Conservation (phyloP, 2,329 filamentous ascomycete genomes). For the Orbilia brochopaga region DNA sequence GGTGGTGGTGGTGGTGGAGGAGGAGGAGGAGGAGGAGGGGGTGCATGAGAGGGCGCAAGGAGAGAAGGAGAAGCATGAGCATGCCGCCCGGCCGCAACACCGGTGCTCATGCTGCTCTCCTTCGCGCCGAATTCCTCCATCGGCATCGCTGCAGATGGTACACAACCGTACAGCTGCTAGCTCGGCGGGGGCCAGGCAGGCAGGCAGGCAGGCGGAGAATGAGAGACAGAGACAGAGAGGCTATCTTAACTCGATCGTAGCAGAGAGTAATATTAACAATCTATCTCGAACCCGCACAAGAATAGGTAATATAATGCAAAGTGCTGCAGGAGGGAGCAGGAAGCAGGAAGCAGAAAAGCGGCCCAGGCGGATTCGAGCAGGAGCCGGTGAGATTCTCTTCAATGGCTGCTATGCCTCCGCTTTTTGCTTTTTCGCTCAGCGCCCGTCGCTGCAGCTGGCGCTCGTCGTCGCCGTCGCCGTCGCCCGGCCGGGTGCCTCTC, state of each 20-base stretch:
- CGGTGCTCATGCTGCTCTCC: conserved; percentile 25
- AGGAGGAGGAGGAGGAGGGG: conserved; percentile 31
- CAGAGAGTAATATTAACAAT: neutral
- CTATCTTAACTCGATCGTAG: neutral
- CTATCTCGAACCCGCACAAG: no score
- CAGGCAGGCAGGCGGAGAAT: neutral
- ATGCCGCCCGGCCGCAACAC: conserved; percentile 2
- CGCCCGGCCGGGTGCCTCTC: neutral
- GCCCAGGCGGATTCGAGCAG: no score
- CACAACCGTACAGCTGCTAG: neutral
- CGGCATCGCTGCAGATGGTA: conserved; percentile 25
- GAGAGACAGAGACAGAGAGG: no score
- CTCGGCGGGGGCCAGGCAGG: neutral
- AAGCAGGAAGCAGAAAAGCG: no score
- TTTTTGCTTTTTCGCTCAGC: no score
- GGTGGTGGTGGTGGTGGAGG: conserved; percentile 26
- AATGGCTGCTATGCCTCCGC: no score
- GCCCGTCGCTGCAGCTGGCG: no score
- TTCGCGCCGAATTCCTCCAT: conserved; percentile 50
- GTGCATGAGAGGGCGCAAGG: conserved; percentile 29
- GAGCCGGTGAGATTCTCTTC: no score
- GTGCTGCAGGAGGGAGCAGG: no score
- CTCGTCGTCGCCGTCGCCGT: no score
- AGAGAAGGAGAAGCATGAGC: conserved; percentile 6
- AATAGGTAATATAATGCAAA: no score